Base-by-base conservation (phyloP, 345 rosid genomes). In the Sisymbrium altissimum region DNA sequence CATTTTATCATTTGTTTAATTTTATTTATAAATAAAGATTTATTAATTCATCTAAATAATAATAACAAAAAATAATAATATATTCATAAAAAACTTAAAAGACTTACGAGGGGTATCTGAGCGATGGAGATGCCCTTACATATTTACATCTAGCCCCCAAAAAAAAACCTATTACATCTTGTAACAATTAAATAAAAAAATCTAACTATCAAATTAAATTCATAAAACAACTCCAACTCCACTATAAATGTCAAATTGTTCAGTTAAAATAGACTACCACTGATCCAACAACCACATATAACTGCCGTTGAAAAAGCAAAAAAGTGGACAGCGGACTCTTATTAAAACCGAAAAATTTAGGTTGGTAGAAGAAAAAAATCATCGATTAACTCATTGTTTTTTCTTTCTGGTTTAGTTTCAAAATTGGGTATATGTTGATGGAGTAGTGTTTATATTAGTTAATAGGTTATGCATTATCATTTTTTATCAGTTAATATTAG, bases 211-310 rank as follows among this genome's bases (percentile, higher is more conserved):
- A 56, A 55, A n/a, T 15, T 9, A 56, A 9, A 4, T 9, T 1
- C 39, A 55, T 18, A 56, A n/a, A 32, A 56, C 7, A 55, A 55
- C 32, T 4, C 39, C 14, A 56, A 56, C 13, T 32, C 39, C 39
- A 56, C 23, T 32, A 57, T 15, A 33, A 56, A 12, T 64, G 70
- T 54, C 18, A 64, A 41, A 64, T 29, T 45, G 66, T 12, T 3
- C 53, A 21, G 64, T 64, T 61, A 72, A 55, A 64, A 73, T 21
- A 44, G 48, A 54, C 57, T 23, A 55, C 56, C 71, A 73, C 57
- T 54, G 46, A 64, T 9, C 57, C 46, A 73, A 73, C 77, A 64
- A 64, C 77, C 77, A 73, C 77, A 45, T 33, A n/a, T 45, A 73
- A 65, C 71, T 73, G 49, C 70, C 70, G 29, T 43, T 53, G 77